Evolutionary conservation across 331 rosid genomes (phyloP).

Genomic region (Pyrus hybrid): DNA sequence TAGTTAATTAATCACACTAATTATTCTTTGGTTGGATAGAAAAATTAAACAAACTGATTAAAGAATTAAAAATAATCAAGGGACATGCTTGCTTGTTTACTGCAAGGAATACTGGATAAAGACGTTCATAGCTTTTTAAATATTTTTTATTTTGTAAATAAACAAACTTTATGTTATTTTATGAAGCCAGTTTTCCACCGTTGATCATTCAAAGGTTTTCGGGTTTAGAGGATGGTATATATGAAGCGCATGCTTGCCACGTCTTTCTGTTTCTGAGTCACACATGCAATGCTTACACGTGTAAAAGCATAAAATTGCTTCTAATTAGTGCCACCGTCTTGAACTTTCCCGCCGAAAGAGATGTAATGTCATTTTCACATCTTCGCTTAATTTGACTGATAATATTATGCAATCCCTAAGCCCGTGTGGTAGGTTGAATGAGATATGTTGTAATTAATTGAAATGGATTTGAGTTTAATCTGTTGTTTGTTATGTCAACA

Average conservation of each 20-base stretch:
- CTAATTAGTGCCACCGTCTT: not conserved
- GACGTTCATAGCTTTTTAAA: not conserved
- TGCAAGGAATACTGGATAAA: not conserved
- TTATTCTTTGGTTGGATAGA: too few relatives aligned
- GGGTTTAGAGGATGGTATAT: not conserved
- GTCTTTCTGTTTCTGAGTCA: not conserved
- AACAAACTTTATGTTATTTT: not conserved
- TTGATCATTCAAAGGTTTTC: not conserved
- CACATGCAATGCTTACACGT: not conserved
- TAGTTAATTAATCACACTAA: too few relatives aligned
- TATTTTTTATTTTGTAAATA: not conserved
- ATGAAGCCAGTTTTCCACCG: not conserved
- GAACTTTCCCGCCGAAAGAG: constrained; percentile 7
- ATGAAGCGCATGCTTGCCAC: not conserved
- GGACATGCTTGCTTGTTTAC: not conserved
- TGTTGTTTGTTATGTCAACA: too few relatives aligned
- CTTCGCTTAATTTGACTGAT: not conserved
- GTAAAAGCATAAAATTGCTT: not conserved
- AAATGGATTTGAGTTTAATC: fast-evolving
- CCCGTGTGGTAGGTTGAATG: too few relatives aligned
- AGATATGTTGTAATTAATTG: too few relatives aligned
- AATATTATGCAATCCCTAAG: too few relatives aligned
- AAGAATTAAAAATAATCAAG: not conserved
- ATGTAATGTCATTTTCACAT: not conserved
- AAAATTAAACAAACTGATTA: not conserved